These are phyloP conservation scores for Diaporthe sp. DNA, from an alignment of 2,329 filamentous ascomycete species.

Conservation along the genomic window DNA sequence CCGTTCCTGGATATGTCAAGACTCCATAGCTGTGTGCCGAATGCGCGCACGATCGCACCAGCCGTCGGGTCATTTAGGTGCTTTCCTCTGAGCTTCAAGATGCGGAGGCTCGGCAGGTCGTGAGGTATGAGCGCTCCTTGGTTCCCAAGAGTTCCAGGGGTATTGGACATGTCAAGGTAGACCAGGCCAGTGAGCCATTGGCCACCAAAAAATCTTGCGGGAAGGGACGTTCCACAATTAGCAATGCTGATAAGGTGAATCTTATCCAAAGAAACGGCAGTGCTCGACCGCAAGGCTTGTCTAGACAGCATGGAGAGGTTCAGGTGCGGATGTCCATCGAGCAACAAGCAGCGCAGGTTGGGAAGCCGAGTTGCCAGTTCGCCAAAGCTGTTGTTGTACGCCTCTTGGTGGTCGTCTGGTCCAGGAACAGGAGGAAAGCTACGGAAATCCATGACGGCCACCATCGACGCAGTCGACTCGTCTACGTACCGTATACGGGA, in stretches of 20 bases:
- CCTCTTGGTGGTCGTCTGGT: background rate
- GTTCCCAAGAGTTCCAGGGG: slow-evolving; percentile 60
- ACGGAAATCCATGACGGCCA: slow-evolving; percentile 64
- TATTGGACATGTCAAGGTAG: slow-evolving; percentile 67
- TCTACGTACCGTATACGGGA: slow-evolving; percentile 55
- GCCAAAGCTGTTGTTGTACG: slow-evolving; percentile 53
- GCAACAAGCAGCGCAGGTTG: slow-evolving; percentile 59
- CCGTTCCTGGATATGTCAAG: slow-evolving; percentile 68
- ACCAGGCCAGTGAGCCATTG: slow-evolving; percentile 57
- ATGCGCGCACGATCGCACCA: slow-evolving; percentile 52
- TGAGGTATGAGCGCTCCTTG: slow-evolving; percentile 50
- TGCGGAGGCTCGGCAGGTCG: slow-evolving; percentile 61
- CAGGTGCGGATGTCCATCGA: slow-evolving; percentile 63
- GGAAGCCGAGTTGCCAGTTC: slow-evolving; percentile 58
- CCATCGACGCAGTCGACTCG: slow-evolving; percentile 57
- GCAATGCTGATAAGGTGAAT: slow-evolving; percentile 62
- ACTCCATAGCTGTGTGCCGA: slow-evolving; percentile 65
- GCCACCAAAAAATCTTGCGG: slow-evolving; percentile 56
- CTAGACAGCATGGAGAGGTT: slow-evolving; percentile 55
- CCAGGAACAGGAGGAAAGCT: slow-evolving; percentile 21
- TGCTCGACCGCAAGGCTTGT: slow-evolving; percentile 37
- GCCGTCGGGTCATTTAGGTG: slow-evolving; percentile 60
- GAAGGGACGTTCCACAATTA: slow-evolving; percentile 57
- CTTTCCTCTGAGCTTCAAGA: slow-evolving; percentile 65
- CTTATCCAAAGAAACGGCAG: slow-evolving; percentile 42